Percentiles rank a stretch among this genome's conserved stretches.
These are phyloP conservation scores for Inonotus obliquus DNA, from an alignment of 1,284 basidiomycete genomes.

Conservation along the genomic window DNA sequence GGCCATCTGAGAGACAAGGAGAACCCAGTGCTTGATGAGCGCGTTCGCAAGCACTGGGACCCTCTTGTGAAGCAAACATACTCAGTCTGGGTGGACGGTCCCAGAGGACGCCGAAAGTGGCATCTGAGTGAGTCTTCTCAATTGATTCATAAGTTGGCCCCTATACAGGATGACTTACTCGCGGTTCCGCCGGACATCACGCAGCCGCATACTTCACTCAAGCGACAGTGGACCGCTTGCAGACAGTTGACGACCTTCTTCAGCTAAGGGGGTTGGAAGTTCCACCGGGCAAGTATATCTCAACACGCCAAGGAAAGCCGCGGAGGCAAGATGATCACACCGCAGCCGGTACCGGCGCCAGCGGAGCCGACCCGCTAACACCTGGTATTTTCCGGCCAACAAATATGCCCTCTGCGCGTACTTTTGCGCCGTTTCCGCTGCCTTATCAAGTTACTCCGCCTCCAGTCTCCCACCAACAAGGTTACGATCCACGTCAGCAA, in stretches of 20 bases:
- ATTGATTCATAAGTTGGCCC: conserved; percentile 2
- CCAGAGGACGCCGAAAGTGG: conserved; percentile 34
- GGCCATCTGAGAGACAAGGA: conserved; percentile 23
- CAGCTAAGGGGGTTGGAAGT: conserved; percentile 12
- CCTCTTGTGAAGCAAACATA: conserved; percentile 41
- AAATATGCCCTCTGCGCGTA: conserved; percentile 33
- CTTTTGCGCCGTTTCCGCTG: conserved; percentile 52
- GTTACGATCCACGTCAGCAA: conserved; percentile 5
- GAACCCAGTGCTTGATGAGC: conserved; percentile 20
- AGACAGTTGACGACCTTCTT: conserved; percentile 17
- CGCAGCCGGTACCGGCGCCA: conserved; percentile 23
- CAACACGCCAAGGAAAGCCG: conserved; percentile 21
- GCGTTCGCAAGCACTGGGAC: conserved; percentile 18
- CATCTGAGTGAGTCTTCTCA: conserved; percentile 34
- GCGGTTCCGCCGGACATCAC: neutral
- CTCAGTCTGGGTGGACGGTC: conserved; percentile 35
- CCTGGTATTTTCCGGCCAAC: conserved; percentile 27
- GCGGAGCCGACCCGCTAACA: conserved; percentile 2
- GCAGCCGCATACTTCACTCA: conserved; percentile 40
- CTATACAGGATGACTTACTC: conserved; percentile 2
- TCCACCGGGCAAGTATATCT: conserved; percentile 18
- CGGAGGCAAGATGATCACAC: conserved; percentile 26
- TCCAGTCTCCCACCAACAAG: neutral
- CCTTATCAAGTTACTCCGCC: conserved; percentile 15
- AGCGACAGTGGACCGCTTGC: conserved; percentile 21